Base-by-base conservation (phyloP, 2,329 filamentous ascomycete genomes). In the Calonectria honghensis region DNA sequence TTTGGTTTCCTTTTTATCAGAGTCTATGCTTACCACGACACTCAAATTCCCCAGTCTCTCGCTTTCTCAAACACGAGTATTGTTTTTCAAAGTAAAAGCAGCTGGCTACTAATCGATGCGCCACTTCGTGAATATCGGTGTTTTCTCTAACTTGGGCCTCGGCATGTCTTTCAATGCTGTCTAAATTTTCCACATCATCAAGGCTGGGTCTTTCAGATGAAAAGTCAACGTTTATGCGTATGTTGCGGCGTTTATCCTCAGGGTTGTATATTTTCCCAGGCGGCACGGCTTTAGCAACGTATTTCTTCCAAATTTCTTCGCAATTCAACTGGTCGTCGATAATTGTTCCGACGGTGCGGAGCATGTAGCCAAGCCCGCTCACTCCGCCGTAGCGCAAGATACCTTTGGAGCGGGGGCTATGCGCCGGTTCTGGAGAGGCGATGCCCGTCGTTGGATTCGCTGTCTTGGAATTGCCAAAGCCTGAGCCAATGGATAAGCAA, bases 31-130 rank as follows among this genome's bases (percentile, higher is more conserved):
- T 57, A 68, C 65, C 65, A 16, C 37, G 24, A 10, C 41, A 68
- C 5, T 68, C 51, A 59, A 68, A 64, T 32, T 68, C 63, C 16
- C 65, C 70, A 2, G 64, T 41, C 6, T 37, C 48, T 57, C 59
- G n/a, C 20, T 57, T 52, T 13, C 24, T 45, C 18, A 14, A 41
- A 31, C 18, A 45, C 5, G 50, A 32, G 2, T n/a, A 4, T 11
- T 51, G 29, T n/a, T 51, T 54, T 35, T 73, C 70, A 29, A 63
- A 73, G n/a, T 68, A 73, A 20, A 73, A 73, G 18, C 64, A 68
- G n/a, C 70, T 72, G 3, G 70, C 70, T 13, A 73, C 64, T 4
- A 73, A n/a, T 32, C 70, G 39, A 18, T 68, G 52, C 3, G 70
- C 64, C 6, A 63, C 52, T 45, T 73, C 52, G 32, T n/a, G 45